Base-by-base conservation (phyloP, 2,329 filamentous ascomycete species). In the Clonostachys byssicola region DNA sequence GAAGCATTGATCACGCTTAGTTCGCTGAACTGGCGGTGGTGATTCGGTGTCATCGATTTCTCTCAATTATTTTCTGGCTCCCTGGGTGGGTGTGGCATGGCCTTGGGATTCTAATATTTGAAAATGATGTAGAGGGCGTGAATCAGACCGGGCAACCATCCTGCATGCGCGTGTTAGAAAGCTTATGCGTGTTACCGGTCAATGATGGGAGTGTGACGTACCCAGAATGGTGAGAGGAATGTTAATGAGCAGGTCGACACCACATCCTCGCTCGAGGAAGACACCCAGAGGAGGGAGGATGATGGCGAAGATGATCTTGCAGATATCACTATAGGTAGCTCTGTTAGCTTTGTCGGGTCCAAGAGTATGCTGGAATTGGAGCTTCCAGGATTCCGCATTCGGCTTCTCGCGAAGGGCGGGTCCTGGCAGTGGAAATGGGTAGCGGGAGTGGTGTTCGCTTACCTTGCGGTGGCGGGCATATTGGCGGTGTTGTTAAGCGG, bases 121-220 rank as follows among this genome's bases (percentile, higher is more conserved):
- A 94, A 78, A 58, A 95, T 94, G 63, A 95, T 92, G 80, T 94
- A 95, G 75, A 95, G 73, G 52, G 91, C 91, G 77, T 96, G 91
- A 68, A 95, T 89, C 74, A 95, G 92, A 69, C 90, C 88, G 54
- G 86, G 87, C 61, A 92, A 79, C 65, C 77, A 77, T 63, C 73
- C 73, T 75, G 45, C 44, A 36, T 35, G 20, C 8, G 16, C 12
- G 30, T 20, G 33, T 34, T 16, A 49, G 45, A 43, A 33, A 46
- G 44, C 40, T 23, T 6, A 14, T 16, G 39, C 6, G 14, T 38
- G 30, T 33, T 40, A 35, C 6, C 7, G 33, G 16, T n/a, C 6
- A 23, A 14, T 18, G 20, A 35, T 44, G 42, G 12, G 20, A 17
- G 17, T 39, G 36, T 18, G 50, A 56, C 72, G 54, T 73, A 78